phyloP scores from a whole-genome alignment of 2,329 filamentous ascomycete species.

The Claviceps pusilla region DNA sequence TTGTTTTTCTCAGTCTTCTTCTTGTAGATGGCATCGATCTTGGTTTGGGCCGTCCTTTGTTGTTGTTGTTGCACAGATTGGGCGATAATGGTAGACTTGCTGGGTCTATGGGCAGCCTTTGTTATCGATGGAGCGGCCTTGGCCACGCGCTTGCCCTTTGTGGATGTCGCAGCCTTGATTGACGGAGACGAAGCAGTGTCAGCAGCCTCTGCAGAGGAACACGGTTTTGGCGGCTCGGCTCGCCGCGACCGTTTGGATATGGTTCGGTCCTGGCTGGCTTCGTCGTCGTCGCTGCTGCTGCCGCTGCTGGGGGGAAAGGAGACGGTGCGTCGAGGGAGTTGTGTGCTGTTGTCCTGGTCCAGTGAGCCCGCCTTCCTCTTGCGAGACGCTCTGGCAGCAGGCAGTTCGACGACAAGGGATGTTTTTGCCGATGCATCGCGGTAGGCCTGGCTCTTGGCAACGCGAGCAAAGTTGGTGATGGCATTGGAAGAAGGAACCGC shows the following conservation, averaged over 20 bases:
- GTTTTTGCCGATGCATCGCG: conserved; percentile 21
- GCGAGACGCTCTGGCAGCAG: conserved; percentile 13
- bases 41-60: conserved; percentile 17
- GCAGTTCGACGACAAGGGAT: conserved; percentile 13
- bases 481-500: conserved; percentile 9
- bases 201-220: neutral
- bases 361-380: conserved; percentile 24
- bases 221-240: conserved; percentile 9
- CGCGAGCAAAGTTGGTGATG: conserved; percentile 31
- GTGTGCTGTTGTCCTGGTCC: conserved; percentile 12
- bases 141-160: conserved; percentile 19
- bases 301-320: conserved; percentile 19
- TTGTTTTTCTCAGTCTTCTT: conserved; percentile 13
- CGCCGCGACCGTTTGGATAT: conserved; percentile 8
- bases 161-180: neutral
- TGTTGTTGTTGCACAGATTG: conserved; percentile 14
- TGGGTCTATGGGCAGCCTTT: conserved; percentile 17
- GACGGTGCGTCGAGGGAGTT: conserved; percentile 13
- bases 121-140: conserved; percentile 15
- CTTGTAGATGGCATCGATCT: conserved; percentile 21
- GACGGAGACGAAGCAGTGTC: neutral
- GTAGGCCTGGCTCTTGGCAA: conserved; percentile 27
- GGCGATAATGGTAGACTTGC: conserved; percentile 17
- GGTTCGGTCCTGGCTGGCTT: conserved; percentile 4
- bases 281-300: conserved; percentile 16